Percentiles rank a stretch among this genome's conserved stretches.
These are phyloP conservation scores for Catenaria anguillulae DNA, from an alignment of 371 early-diverging fungal species.

Conservation along the genomic window DNA sequence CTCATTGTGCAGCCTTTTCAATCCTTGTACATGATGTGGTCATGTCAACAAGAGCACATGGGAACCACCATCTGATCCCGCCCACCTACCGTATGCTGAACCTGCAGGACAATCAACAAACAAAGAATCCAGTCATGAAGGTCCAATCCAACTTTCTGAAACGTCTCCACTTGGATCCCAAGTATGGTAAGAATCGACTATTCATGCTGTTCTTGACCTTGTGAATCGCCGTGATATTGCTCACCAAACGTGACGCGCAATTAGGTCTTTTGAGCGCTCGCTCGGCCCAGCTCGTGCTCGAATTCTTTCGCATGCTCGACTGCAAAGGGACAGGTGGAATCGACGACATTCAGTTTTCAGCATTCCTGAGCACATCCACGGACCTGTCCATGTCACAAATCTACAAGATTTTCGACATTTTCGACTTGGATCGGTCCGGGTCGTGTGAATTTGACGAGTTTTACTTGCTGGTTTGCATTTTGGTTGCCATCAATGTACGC, in stretches of 20 bases:
- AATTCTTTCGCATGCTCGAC: conserved; percentile 23
- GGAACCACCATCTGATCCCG: too few species aligned
- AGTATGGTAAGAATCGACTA: conserved; percentile 18
- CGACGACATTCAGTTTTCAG: conserved; percentile 22
- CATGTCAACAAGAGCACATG: too few species aligned
- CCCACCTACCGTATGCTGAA: too few species aligned
- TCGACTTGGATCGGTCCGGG: conserved; percentile 26
- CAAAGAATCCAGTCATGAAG: conserved; percentile 17
- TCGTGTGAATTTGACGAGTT: conserved; percentile 33
- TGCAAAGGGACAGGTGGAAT: conserved; percentile 20
- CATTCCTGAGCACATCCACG: conserved; percentile 20
- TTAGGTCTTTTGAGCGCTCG: conserved; percentile 21
- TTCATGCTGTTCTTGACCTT: background rate
- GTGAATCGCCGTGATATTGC: background rate
- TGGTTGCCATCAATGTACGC: conserved; percentile 25
- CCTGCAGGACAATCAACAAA: too few species aligned
- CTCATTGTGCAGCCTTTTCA: too few species aligned
- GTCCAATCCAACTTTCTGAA: conserved; percentile 24
- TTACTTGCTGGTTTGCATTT: conserved; percentile 26
- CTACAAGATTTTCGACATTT: conserved; percentile 27
- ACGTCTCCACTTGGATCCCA: conserved; percentile 22
- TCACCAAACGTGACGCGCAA: background rate
- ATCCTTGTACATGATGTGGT: too few species aligned
- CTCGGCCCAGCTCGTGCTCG: conserved; percentile 18
- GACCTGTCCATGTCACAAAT: conserved; percentile 19